Conservation (phyloP, 768 basidiomycete species). For the Albatrellus ellisii region DNA sequence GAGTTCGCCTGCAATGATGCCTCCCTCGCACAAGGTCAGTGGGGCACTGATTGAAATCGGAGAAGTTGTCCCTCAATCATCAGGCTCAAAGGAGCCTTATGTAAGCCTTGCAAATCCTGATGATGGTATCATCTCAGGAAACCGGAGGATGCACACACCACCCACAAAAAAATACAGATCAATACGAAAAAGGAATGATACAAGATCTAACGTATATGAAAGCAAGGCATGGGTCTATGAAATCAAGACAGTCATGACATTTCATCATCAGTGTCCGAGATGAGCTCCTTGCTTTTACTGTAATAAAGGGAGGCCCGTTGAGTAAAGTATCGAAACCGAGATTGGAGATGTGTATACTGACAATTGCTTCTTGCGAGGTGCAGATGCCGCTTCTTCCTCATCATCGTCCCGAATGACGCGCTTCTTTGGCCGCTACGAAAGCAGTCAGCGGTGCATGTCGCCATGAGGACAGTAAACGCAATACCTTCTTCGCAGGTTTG, state of each 20-base stretch:
- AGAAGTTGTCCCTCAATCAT: too few species aligned
- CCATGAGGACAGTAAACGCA: slow-evolving; percentile 9
- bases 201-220: background rate
- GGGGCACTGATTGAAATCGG: too few species aligned
- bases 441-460: background rate
- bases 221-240: background rate
- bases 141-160: too few species aligned
- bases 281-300: slow-evolving; percentile 83
- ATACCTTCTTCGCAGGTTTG: slow-evolving; percentile 59
- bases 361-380: slow-evolving; percentile 70
- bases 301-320: slow-evolving; percentile 3
- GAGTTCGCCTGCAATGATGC: too few species aligned
- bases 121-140: too few species aligned
- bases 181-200: too few species aligned
- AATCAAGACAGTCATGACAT: slow-evolving; percentile 24
- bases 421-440: slow-evolving; percentile 44
- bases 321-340: background rate
- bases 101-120: too few species aligned
- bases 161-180: too few species aligned
- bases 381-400: slow-evolving; percentile 46
- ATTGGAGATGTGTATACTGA: slow-evolving; percentile 23
- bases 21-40: too few species aligned
- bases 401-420: slow-evolving; percentile 71
- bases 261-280: slow-evolving; percentile 82
- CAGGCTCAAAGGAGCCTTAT: too few species aligned